Conservation (phyloP, 2,329 filamentous ascomycete species). For the Claviceps monticola region DNA sequence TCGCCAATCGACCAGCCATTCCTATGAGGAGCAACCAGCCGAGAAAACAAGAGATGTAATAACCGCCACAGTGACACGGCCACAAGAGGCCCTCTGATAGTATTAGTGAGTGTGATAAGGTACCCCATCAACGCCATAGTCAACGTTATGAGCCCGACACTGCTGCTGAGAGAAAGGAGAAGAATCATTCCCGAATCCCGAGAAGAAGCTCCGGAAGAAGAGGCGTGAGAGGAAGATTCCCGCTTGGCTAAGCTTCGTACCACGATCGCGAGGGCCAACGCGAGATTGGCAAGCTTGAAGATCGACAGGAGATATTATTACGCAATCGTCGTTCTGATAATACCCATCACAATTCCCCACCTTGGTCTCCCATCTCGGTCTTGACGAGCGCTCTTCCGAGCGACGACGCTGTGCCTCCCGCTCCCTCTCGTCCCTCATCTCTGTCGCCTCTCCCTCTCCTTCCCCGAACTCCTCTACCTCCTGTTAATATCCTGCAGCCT, state of each 20-base stretch:
- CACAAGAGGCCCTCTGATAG: slow-evolving; percentile 13
- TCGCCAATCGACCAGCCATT: no score
- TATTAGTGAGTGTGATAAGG: slow-evolving; percentile 4
- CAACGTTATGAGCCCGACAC: no score
- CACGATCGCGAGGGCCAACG: slow-evolving; percentile 28
- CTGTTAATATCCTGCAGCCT: slow-evolving; percentile 8
- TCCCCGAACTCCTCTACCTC: slow-evolving; percentile 15
- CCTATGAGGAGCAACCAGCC: no score
- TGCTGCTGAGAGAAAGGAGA: slow-evolving; percentile 11
- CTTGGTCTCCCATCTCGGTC: slow-evolving; percentile 21
- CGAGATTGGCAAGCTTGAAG: slow-evolving; percentile 25
- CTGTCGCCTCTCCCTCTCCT: slow-evolving; percentile 10
- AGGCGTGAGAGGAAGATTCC: slow-evolving; percentile 6
- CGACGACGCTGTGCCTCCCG: slow-evolving; percentile 11
- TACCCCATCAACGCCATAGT: no score
- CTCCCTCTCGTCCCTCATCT: slow-evolving; percentile 20
- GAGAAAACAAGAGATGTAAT: no score
- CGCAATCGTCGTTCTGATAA: no score
- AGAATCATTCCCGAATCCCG: slow-evolving; percentile 2
- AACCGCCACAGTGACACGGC: slow-evolving; percentile 21
- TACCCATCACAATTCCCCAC: slow-evolving; percentile 11
- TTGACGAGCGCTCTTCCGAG: slow-evolving; percentile 26
- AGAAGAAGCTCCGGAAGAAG: slow-evolving; percentile 10
- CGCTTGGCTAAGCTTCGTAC: slow-evolving; percentile 10
- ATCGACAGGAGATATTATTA: no score